These are phyloP conservation scores for Pseudocercospora eumusae DNA, from an alignment of 2,329 filamentous ascomycete genomes.

Conservation along the genomic window DNA sequence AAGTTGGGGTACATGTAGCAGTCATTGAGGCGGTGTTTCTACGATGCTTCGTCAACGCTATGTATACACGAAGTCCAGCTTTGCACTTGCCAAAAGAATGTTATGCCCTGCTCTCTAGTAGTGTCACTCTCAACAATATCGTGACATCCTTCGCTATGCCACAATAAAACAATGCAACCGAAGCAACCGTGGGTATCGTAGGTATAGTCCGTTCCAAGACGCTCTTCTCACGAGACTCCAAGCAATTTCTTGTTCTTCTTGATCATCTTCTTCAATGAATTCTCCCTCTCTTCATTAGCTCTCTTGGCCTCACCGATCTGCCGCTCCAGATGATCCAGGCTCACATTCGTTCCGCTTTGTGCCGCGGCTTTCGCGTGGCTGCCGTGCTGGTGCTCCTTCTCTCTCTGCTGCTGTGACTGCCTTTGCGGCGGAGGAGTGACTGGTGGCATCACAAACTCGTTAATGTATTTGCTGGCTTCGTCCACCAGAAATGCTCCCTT, in stretches of 20 bases:
- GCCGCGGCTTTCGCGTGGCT: slow-evolving; percentile 19
- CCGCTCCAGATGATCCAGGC: slow-evolving; percentile 36
- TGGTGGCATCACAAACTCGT: slow-evolving; percentile 44
- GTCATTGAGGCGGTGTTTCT: neutral
- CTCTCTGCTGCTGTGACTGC: slow-evolving; percentile 5
- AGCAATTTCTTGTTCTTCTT: slow-evolving; percentile 42
- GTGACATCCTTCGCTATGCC: neutral
- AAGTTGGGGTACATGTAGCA: neutral
- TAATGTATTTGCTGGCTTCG: slow-evolving; percentile 42
- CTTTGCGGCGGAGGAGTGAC: slow-evolving; percentile 35
- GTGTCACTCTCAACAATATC: neutral
- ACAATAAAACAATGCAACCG: neutral
- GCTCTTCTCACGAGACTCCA: slow-evolving; percentile 25
- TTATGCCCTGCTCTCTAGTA: neutral
- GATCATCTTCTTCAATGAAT: slow-evolving; percentile 37
- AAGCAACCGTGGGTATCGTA: neutral
- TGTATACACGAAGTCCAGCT: neutral
- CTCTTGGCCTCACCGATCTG: slow-evolving; percentile 37
- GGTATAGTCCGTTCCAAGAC: neutral
- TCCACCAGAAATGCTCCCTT: slow-evolving; percentile 43
- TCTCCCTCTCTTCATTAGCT: slow-evolving; percentile 41
- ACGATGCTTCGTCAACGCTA: neutral
- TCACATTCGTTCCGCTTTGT: neutral
- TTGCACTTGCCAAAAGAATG: neutral
- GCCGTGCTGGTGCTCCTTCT: slow-evolving; percentile 18